Percentiles rank a stretch among this genome's conserved stretches.
phyloP scores from a whole-genome alignment of 768 basidiomycete species.

The Mycena vulgaris region DNA sequence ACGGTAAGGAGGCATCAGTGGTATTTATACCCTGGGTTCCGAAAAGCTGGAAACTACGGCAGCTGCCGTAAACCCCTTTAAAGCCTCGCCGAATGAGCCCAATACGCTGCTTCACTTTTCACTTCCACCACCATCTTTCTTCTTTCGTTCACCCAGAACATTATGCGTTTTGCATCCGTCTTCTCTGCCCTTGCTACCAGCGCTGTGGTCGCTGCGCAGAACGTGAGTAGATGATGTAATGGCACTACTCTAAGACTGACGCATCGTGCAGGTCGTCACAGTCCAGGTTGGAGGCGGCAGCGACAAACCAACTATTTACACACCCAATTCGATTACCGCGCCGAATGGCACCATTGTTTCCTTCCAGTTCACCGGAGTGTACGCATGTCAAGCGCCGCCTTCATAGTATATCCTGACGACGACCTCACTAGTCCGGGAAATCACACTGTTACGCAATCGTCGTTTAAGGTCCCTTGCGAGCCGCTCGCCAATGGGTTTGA shows the following conservation, averaged over 20 bases:
- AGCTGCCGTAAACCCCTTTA: conserved; percentile 6
- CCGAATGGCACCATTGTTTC: neutral
- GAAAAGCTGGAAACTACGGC: too few relatives aligned
- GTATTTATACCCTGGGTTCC: too few relatives aligned
- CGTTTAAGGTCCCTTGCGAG: neutral
- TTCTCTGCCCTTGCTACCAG: conserved; percentile 4
- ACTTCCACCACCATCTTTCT: too few relatives aligned
- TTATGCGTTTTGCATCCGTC: conserved; percentile 9
- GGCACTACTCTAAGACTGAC: neutral
- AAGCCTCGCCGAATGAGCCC: neutral
- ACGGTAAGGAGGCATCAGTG: neutral
- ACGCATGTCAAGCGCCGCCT: too few relatives aligned
- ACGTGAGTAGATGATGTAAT: neutral
- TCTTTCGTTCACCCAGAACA: too few relatives aligned
- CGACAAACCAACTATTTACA: neutral
- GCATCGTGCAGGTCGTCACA: neutral
- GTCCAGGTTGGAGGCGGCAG: neutral
- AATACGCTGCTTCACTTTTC: neutral
- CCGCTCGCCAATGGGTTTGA: conserved; percentile 16
- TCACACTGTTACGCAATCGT: conserved; percentile 21
- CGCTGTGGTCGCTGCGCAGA: conserved; percentile 11
- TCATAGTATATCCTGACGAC: too few relatives aligned
- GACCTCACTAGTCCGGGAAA: conserved; percentile 9
- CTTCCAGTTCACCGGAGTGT: conserved; percentile 20
- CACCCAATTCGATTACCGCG: neutral